phyloP scores from a whole-genome alignment of 2,329 filamentous ascomycete species.

The Chaetothyriales sp. region DNA sequence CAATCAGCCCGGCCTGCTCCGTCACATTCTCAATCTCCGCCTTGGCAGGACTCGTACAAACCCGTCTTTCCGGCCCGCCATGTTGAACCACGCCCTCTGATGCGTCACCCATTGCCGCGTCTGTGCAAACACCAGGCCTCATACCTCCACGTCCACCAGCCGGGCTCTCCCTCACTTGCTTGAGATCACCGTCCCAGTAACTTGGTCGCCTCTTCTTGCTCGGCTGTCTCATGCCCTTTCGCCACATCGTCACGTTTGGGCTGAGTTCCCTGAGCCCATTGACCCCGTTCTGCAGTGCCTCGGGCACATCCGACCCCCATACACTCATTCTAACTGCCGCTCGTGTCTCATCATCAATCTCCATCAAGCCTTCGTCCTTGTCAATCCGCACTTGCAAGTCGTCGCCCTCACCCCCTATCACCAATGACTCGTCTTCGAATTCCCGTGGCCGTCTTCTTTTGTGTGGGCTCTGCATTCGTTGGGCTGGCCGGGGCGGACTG shows the following conservation, averaged over 20 bases:
- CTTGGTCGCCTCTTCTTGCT: slow-evolving; percentile 15
- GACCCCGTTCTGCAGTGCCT: slow-evolving; percentile 1
- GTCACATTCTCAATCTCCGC: background rate
- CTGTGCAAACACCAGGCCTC: no score
- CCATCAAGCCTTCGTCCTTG: slow-evolving; percentile 12
- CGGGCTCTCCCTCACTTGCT: slow-evolving; percentile 14
- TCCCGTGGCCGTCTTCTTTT: slow-evolving; percentile 9
- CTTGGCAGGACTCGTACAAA: background rate
- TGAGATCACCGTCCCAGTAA: slow-evolving; percentile 17
- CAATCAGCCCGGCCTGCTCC: background rate
- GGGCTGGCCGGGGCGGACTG: slow-evolving; percentile 11
- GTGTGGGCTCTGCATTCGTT: slow-evolving; percentile 1
- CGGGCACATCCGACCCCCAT: slow-evolving; percentile 7
- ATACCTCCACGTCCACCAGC: slow-evolving; percentile 5
- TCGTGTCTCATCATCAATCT: slow-evolving; percentile 14
- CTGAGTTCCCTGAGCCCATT: slow-evolving; percentile 13
- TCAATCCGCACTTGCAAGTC: slow-evolving; percentile 7
- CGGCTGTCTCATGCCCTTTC: slow-evolving; percentile 7
- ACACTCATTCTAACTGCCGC: slow-evolving; percentile 13
- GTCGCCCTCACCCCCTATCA: slow-evolving; percentile 1
- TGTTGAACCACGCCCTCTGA: background rate
- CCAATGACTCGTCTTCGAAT: slow-evolving; percentile 4
- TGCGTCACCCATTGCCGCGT: background rate
- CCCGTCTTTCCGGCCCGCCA: slow-evolving; percentile 1
- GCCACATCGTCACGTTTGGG: slow-evolving; percentile 13